These are phyloP conservation scores for Diaporthe amygdali DNA, from an alignment of 2,329 filamentous ascomycete genomes.

Conservation along the genomic window DNA sequence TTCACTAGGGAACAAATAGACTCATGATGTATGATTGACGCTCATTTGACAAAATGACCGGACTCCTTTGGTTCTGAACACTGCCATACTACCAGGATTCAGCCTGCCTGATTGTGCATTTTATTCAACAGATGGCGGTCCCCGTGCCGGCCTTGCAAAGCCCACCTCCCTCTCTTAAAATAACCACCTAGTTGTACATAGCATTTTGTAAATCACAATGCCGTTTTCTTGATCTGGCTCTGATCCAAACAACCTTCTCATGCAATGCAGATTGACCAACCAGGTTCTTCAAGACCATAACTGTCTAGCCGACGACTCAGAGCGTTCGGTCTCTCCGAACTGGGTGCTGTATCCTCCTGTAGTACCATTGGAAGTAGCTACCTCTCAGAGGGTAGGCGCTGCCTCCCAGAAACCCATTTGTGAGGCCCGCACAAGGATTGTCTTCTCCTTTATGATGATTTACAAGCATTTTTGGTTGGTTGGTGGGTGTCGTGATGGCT, in stretches of 20 bases:
- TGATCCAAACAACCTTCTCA: constrained; percentile 18
- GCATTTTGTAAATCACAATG: constrained; percentile 21
- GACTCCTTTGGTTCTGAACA: constrained; percentile 8
- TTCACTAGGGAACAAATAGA: no score
- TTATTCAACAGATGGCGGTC: constrained; percentile 18
- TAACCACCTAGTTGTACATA: constrained; percentile 25
- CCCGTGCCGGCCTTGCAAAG: background rate
- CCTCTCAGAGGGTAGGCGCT: background rate
- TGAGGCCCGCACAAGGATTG: background rate
- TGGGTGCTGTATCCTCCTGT: background rate
- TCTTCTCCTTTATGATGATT: background rate
- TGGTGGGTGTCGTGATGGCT: background rate
- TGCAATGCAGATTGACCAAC: background rate
- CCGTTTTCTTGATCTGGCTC: constrained; percentile 19
- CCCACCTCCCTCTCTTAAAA: constrained; percentile 10
- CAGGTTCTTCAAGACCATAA: background rate
- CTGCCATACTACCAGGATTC: constrained; percentile 4
- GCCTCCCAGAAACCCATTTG: background rate
- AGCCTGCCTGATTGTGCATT: constrained; percentile 10
- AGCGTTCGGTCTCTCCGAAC: background rate
- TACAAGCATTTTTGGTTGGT: background rate
- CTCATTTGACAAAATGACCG: background rate
- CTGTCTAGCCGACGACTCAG: background rate
- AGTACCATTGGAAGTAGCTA: background rate
- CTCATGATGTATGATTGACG: background rate